phyloP scores from a whole-genome alignment of 179 eudicot species.

The Gypsophila paniculata region DNA sequence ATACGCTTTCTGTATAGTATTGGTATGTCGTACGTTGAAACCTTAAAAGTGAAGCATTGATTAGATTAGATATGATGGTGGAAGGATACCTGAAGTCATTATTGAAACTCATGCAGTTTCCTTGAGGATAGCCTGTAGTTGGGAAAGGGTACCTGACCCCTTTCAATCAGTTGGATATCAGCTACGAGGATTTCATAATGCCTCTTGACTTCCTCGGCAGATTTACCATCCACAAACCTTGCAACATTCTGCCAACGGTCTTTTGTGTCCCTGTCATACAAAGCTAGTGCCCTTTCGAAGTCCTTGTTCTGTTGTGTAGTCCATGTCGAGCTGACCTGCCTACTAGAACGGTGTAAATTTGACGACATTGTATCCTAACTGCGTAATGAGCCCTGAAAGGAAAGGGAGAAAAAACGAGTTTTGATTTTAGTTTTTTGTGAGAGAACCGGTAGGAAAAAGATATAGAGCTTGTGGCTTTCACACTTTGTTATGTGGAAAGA shows the following conservation, averaged over 20 bases:
- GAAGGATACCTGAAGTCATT: slow-evolving; percentile 29
- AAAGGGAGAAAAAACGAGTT: background rate
- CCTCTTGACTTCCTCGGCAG: slow-evolving; percentile 30
- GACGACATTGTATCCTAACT: slow-evolving; percentile 28
- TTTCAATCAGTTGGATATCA: slow-evolving; percentile 31
- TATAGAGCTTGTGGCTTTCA: slow-evolving; percentile 17
- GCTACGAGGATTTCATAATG: slow-evolving; percentile 36
- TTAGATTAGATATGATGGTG: background rate
- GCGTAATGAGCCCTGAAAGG: slow-evolving; percentile 10
- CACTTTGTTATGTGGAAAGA: slow-evolving; percentile 20
- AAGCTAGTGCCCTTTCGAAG: slow-evolving; percentile 36
- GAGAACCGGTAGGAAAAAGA: slow-evolving; percentile 1
- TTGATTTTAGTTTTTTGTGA: no score
- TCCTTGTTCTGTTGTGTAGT: slow-evolving; percentile 37
- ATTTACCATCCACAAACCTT: slow-evolving; percentile 29
- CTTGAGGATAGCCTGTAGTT: slow-evolving; percentile 22
- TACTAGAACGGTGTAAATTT: slow-evolving; percentile 10
- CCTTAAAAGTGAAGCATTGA: background rate
- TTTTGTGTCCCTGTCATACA: slow-evolving; percentile 30
- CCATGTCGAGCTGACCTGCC: slow-evolving; percentile 28
- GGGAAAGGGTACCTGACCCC: slow-evolving; percentile 30
- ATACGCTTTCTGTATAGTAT: slow-evolving; percentile 11
- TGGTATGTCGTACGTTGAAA: background rate
- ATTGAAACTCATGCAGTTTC: slow-evolving; percentile 24
- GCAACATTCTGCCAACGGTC: slow-evolving; percentile 40